phyloP scores from a whole-genome alignment of 2,329 filamentous ascomycete species.

The Phyllosticta paracitricarpa region DNA sequence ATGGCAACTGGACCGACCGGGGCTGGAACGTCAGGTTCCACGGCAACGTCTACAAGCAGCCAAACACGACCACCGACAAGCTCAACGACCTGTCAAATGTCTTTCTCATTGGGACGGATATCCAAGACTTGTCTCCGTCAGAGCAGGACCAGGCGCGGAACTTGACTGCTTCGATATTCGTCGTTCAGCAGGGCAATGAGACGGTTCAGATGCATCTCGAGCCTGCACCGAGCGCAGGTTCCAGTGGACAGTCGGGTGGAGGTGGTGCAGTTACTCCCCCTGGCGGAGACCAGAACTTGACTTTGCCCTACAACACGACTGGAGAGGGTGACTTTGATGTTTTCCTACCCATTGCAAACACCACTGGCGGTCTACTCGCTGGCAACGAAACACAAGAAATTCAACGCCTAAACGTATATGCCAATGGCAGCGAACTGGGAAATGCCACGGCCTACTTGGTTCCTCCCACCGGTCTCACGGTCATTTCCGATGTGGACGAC shows the following conservation, averaged over 20 bases:
- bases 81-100: slow-evolving; percentile 59
- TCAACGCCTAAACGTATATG: slow-evolving; percentile 59
- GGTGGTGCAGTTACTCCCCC: slow-evolving; percentile 41
- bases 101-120: slow-evolving; percentile 57
- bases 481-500: slow-evolving; percentile 71
- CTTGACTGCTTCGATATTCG: slow-evolving; percentile 60
- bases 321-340: slow-evolving; percentile 61
- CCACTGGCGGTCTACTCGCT: slow-evolving; percentile 43
- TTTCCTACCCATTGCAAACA: slow-evolving; percentile 55
- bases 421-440: slow-evolving; percentile 53
- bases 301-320: slow-evolving; percentile 57
- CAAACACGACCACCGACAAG: slow-evolving; percentile 54
- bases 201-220: slow-evolving; percentile 56
- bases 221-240: slow-evolving; percentile 47
- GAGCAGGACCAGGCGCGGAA: slow-evolving; percentile 62
- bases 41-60: slow-evolving; percentile 74
- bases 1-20: slow-evolving; percentile 66
- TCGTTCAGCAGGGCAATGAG: slow-evolving; percentile 59
- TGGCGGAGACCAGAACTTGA: slow-evolving; percentile 53
- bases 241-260: slow-evolving; percentile 38
- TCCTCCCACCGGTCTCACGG: slow-evolving; percentile 57
- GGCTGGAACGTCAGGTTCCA: slow-evolving; percentile 70
- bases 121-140: slow-evolving; percentile 47
- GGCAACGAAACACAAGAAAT: slow-evolving; percentile 56
- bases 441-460: slow-evolving; percentile 72